Percentiles rank a stretch among this genome's conserved stretches.
phyloP scores from a whole-genome alignment of 2,329 filamentous ascomycete species.

The Juglanconis oblonga region DNA sequence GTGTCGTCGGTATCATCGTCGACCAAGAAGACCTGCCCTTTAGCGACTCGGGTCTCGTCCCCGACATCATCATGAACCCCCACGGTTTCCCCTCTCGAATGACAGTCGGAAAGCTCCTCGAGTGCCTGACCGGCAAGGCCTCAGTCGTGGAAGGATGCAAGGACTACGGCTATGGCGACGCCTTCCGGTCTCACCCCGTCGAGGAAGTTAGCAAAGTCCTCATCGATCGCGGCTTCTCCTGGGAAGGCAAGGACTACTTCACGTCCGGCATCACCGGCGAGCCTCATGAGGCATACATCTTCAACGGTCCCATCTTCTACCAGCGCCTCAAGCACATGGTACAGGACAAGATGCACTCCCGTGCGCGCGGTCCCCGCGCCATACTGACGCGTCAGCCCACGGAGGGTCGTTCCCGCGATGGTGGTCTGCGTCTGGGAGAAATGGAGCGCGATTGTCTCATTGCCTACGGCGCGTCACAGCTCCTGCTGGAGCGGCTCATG shows the following conservation, averaged over 20 bases:
- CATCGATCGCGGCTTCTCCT: slow-evolving; percentile 86
- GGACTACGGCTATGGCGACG: slow-evolving; percentile 79
- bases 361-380: slow-evolving; percentile 82
- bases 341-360: slow-evolving; percentile 98
- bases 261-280: slow-evolving; percentile 95
- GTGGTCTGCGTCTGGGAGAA: slow-evolving; percentile 89
- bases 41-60: slow-evolving; percentile 83
- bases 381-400: slow-evolving; percentile 94
- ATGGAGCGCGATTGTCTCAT: slow-evolving; percentile 99
- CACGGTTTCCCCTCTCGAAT: slow-evolving; percentile 99
- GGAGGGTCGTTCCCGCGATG: slow-evolving; percentile 88
- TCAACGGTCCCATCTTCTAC: slow-evolving; percentile 98
- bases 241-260: slow-evolving; percentile 96
- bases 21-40: slow-evolving; percentile 98
- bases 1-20: slow-evolving; percentile 93
- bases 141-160: slow-evolving; percentile 80
- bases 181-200: slow-evolving; percentile 79
- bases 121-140: slow-evolving; percentile 91
- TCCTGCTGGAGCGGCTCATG: slow-evolving; percentile 92
- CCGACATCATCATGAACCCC: slow-evolving; percentile 99
- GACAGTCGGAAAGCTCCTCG: slow-evolving; percentile 97
- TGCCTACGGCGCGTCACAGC: slow-evolving; percentile 90
- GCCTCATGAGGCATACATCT: slow-evolving; percentile 90
- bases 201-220: slow-evolving; percentile 86
- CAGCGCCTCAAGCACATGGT: slow-evolving; percentile 99